A percentile compares a stretch with the other conserved stretches of the same genome.
Conservation (phyloP, 495 filamentous ascomycete species). For the Hyphodiscus hymeniophilus region DNA sequence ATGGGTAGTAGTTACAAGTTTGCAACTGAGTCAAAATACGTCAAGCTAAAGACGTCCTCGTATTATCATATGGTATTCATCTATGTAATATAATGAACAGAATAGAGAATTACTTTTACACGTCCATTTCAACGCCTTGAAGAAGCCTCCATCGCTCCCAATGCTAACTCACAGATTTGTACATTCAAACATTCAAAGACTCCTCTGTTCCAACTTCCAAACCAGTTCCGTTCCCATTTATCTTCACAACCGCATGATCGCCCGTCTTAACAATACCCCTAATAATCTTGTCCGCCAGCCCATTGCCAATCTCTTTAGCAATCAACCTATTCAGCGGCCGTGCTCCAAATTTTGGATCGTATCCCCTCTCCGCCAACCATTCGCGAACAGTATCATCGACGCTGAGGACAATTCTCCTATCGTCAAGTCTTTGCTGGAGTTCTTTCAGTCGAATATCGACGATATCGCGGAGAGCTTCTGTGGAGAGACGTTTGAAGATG, state of each 20-base stretch:
- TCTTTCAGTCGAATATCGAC: constrained; percentile 87
- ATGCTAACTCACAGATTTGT: no score
- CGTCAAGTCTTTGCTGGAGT: constrained; percentile 73
- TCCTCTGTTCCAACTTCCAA: constrained; percentile 32
- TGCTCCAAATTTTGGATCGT: constrained; percentile 86
- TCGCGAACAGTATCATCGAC: constrained; percentile 63
- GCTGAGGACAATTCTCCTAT: constrained; percentile 70
- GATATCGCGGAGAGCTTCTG: constrained; percentile 76
- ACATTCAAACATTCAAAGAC: not conserved
- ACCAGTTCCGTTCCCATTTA: constrained; percentile 47
- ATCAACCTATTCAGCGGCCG: constrained; percentile 91
- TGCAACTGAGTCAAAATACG: no score
- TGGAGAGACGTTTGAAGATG: constrained; percentile 78
- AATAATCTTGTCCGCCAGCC: constrained; percentile 85
- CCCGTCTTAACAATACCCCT: constrained; percentile 71
- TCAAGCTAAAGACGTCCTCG: no score
- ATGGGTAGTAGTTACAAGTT: no score
- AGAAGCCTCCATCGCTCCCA: no score
- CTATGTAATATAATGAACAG: not conserved
- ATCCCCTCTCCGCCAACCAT: constrained; percentile 83
- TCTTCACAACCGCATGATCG: constrained; percentile 57
- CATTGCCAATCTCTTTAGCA: constrained; percentile 78
- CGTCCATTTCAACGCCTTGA: no score
- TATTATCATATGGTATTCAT: not conserved
- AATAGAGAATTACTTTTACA: no score